Percentiles rank a stretch among this genome's conserved stretches.
phyloP scores from a whole-genome alignment of 495 filamentous ascomycete genomes.

The Talaromyces trachyspermus region DNA sequence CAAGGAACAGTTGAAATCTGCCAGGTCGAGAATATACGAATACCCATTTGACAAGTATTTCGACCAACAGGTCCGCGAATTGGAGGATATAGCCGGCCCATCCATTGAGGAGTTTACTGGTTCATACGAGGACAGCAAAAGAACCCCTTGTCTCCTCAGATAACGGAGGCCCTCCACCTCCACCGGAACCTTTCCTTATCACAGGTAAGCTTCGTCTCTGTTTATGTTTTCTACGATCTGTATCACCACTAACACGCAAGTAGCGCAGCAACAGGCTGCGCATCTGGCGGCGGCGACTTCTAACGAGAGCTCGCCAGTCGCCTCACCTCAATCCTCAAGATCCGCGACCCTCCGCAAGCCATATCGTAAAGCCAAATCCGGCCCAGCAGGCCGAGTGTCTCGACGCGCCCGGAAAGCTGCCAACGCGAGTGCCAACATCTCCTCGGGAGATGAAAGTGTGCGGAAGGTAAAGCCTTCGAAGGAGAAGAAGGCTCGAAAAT shows the following conservation, averaged over 20 bases:
- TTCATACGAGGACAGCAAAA: conserved; percentile 26
- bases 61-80: conserved; percentile 79
- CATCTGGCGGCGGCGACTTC: conserved; percentile 33
- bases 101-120: conserved; percentile 25
- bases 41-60: conserved; percentile 87
- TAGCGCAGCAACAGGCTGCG: conserved; percentile 44
- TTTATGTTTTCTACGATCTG: not conserved
- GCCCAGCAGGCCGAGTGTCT: conserved; percentile 67
- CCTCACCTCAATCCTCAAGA: conserved; percentile 72
- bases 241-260: conserved; percentile 19
- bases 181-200: conserved; percentile 47
- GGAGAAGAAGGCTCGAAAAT: conserved; percentile 80
- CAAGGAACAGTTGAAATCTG: conserved; percentile 74
- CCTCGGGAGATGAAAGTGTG: conserved; percentile 73
- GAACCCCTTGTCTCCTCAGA: conserved; percentile 39
- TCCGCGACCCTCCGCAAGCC: conserved; percentile 59
- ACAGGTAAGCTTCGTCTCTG: conserved; percentile 25
- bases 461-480: conserved; percentile 49
- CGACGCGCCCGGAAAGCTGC: conserved; percentile 75
- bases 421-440: conserved; percentile 55
- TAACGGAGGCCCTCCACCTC: conserved; percentile 46
- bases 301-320: conserved; percentile 51
- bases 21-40: conserved; percentile 67
- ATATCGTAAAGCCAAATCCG: conserved; percentile 63
- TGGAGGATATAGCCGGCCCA: conserved; percentile 53